A percentile compares a stretch with the other conserved stretches of the same genome.
Conservation (phyloP, 345 rosid genomes). For the Balakata baccata region DNA sequence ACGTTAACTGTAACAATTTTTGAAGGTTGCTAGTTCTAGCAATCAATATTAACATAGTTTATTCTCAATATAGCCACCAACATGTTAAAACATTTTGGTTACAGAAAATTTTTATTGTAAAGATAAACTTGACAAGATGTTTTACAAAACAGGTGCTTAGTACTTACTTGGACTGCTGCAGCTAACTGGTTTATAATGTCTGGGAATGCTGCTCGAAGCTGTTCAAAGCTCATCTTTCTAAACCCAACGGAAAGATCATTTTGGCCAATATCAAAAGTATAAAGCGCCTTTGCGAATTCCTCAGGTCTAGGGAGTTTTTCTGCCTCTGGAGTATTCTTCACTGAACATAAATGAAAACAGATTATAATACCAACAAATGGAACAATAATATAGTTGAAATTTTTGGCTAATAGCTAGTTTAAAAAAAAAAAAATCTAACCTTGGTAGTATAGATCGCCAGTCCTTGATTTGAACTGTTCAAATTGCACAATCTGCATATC, state of each 20-base stretch:
- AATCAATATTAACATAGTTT: not conserved
- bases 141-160: not conserved
- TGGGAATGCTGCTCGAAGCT: conserved; percentile 64
- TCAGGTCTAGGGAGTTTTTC: conserved; percentile 65
- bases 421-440: conserved; percentile 27
- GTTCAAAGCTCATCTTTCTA: conserved; percentile 60
- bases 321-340: conserved; percentile 40
- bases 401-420: not conserved
- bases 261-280: conserved; percentile 91
- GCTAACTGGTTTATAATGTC: conserved; percentile 72
- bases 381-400: not conserved
- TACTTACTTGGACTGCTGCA: conserved; percentile 73
- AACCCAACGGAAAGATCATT: conserved; percentile 91
- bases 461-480: conserved; percentile 60
- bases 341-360: conserved; percentile 26
- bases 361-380: not conserved
- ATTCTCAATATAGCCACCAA: not conserved
- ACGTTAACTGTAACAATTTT: not conserved
- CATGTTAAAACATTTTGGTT: not conserved
- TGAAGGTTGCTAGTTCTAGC: not conserved
- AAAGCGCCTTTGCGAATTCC: conserved; percentile 77
- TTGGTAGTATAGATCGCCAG: conserved; percentile 47
- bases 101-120: not conserved
- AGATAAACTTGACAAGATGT: too few species aligned
- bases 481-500: conserved; percentile 88